Evolutionary conservation across 768 basidiomycete genomes (phyloP).

Genomic region (Termitomyces sp.): DNA sequence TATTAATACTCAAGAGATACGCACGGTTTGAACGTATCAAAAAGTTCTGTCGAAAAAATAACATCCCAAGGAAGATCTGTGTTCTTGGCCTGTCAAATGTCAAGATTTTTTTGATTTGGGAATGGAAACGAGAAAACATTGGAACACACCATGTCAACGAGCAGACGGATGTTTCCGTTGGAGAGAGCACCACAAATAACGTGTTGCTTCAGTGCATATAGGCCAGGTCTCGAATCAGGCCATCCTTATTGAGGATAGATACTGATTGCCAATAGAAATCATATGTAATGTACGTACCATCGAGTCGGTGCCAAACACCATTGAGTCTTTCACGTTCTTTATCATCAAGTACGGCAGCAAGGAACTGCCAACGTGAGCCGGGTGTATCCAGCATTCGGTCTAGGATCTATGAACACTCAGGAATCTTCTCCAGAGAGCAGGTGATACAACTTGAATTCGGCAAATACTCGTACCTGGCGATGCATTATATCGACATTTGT

Average conservation of each 20-base stretch:
- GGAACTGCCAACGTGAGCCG: slow-evolving; percentile 43
- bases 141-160: slow-evolving; percentile 56
- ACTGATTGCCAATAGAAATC: background rate
- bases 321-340: slow-evolving; percentile 43
- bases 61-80: slow-evolving; percentile 64
- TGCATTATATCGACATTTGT: slow-evolving; percentile 56
- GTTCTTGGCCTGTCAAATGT: slow-evolving; percentile 49
- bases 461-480: slow-evolving; percentile 38
- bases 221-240: slow-evolving; percentile 50
- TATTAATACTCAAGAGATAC: slow-evolving; percentile 19
- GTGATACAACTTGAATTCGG: background rate
- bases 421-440: background rate
- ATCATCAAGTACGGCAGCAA: slow-evolving; percentile 46
- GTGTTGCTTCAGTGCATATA: slow-evolving; percentile 50
- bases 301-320: slow-evolving; percentile 58
- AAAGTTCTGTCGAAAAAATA: slow-evolving; percentile 59
- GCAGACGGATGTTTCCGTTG: slow-evolving; percentile 61
- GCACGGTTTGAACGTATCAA: slow-evolving; percentile 65
- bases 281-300: slow-evolving; percentile 34
- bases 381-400: slow-evolving; percentile 48
- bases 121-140: background rate
- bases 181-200: slow-evolving; percentile 54
- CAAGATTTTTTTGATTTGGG: background rate
- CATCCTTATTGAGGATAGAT: slow-evolving; percentile 41
- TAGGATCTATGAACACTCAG: slow-evolving; percentile 42